Evolutionary conservation across 768 basidiomycete species (phyloP).

Genomic region (Termitomyces sp.): DNA sequence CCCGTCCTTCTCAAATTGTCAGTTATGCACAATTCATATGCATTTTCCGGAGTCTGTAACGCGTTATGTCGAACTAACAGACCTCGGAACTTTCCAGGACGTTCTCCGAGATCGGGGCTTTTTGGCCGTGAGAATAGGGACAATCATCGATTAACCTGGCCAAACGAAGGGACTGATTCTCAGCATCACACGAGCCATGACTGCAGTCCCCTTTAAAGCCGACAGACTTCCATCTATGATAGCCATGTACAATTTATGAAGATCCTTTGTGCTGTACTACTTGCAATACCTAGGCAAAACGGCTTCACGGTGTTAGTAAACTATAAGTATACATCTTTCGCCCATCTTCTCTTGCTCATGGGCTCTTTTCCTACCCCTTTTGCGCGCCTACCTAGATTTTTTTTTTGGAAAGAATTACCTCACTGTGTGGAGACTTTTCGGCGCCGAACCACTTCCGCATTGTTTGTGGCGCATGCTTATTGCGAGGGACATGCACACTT

Average conservation of each 20-base stretch:
- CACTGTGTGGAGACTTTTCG: background rate
- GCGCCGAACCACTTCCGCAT: constrained; percentile 1
- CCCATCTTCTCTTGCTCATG: background rate
- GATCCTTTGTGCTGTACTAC: background rate
- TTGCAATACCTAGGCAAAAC: background rate
- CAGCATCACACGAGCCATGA: background rate
- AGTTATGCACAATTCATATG: too few species aligned
- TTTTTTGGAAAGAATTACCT: background rate
- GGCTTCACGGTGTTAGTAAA: background rate
- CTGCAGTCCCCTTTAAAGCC: background rate
- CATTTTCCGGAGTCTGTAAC: too few species aligned
- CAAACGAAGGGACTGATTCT: too few species aligned
- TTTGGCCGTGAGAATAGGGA: background rate
- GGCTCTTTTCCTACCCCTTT: background rate
- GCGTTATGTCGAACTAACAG: background rate
- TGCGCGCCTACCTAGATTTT: background rate
- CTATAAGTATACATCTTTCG: background rate
- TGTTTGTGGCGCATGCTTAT: constrained; percentile 11
- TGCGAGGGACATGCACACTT: background rate
- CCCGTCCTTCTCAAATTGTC: too few species aligned
- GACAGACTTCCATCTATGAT: background rate
- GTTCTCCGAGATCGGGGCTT: background rate
- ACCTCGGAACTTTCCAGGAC: background rate
- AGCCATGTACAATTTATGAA: background rate
- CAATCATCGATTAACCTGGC: background rate